Evolutionary conservation across 163 green algal species (phyloP), one percentile per base, ranked within the genome.

Genomic region (Scenedesmus sp.): DNA sequence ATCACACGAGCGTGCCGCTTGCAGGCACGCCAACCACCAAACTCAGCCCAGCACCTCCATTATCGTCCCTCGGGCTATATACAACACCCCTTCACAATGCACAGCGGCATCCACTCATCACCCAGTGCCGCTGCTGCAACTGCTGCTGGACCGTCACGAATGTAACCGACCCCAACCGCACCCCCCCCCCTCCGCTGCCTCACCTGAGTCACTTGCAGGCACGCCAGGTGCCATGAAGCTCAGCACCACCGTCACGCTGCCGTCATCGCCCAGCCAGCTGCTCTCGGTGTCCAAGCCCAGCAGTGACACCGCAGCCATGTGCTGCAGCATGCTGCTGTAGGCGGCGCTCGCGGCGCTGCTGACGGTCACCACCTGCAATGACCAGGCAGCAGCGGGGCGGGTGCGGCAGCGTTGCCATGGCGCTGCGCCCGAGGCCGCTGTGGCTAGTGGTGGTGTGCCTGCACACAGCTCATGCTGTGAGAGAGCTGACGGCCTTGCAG

Each of bases 201-300:
- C n/a, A 81, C 72, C 72, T 49, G 35, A 22, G 35, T 35, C 35
- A n/a, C 37, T 46, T 46, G 33, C 72, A 49, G 72, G 65, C 65
- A 76, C 65, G 30, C 3, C 65, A 13, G 72, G 72, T 7, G 72
- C 72, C 35, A 46, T 81, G 72, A 81, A 81, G 72, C 16, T 46
- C 9, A 49, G 30, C 65, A 76, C 30, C 24, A 40, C 65, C 6
- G 65, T 76, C 4, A 76, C 65, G 65, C 65, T 76, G 26, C 30
- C 65, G 6, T 37, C 65, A 37, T 18, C 26, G 65, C 65, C 65
- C 65, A 76, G 65, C 65, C 65, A 76, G 65, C 65, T 76, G 65
- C 65, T 37, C 81, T 86, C 81, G 10, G 81, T 86, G 81, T 86
- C 81, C 46, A 86, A 12, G 30, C 81, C 81, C 44, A 86, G 26